A percentile compares a stretch with the other conserved stretches of the same genome.
Conservation (phyloP, 768 basidiomycete genomes). For the Boletales sp. region DNA sequence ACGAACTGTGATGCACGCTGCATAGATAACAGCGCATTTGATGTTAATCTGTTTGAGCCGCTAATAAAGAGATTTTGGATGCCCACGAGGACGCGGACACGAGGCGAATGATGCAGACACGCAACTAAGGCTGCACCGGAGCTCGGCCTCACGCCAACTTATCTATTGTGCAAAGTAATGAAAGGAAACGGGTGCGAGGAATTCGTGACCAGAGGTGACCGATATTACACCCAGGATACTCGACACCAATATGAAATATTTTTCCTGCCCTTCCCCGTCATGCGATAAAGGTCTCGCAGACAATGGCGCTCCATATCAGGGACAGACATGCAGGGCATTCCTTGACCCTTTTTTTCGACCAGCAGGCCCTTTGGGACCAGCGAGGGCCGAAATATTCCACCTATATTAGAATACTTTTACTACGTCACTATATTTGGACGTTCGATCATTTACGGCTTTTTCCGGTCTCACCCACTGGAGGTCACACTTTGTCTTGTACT, state of each 20-base stretch:
- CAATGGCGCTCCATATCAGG: conserved; percentile 12
- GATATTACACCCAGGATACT: conserved; percentile 19
- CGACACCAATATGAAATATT: conserved; percentile 27
- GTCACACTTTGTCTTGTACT: too few relatives aligned
- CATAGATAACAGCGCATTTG: neutral
- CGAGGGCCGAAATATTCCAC: too few relatives aligned
- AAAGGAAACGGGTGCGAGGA: neutral
- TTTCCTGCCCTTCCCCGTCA: conserved; percentile 21
- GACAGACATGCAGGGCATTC: conserved; percentile 22
- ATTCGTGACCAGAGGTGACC: neutral
- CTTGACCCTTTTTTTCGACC: conserved; percentile 11
- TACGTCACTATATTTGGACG: too few relatives aligned
- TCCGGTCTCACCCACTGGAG: too few relatives aligned
- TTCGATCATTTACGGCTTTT: too few relatives aligned
- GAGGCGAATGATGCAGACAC: conserved; percentile 20
- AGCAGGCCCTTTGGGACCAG: too few relatives aligned
- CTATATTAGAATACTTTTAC: too few relatives aligned
- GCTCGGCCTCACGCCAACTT: conserved; percentile 20
- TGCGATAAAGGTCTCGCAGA: conserved; percentile 27
- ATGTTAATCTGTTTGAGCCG: conserved; percentile 13
- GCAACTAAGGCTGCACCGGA: conserved; percentile 12
- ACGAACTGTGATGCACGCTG: conserved; percentile 40
- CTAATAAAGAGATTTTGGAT: conserved; percentile 14
- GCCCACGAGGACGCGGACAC: conserved; percentile 6
- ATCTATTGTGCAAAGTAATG: conserved; percentile 15